These are phyloP conservation scores for Wickerhamiella lipophila DNA, from an alignment of 805 yeast genomes.

Conservation along the genomic window DNA sequence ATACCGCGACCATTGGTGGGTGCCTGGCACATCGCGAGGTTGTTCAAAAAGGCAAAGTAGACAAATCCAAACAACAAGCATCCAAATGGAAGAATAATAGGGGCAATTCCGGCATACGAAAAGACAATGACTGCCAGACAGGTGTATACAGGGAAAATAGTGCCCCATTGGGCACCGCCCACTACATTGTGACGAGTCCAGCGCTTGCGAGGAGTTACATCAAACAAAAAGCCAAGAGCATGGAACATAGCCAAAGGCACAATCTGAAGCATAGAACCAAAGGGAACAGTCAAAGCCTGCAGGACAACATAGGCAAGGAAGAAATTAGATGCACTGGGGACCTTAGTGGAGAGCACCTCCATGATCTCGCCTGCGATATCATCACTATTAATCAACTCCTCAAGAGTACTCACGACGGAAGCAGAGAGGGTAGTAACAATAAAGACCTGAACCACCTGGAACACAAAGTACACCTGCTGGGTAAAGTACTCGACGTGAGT, in stretches of 20 bases:
- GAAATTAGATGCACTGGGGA: constrained; percentile 86
- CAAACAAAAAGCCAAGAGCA: constrained; percentile 57
- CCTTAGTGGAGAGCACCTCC: constrained; percentile 54
- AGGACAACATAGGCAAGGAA: constrained; percentile 71
- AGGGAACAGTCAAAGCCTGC: constrained; percentile 66
- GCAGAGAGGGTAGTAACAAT: constrained; percentile 74
- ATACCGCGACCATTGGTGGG: constrained; percentile 65
- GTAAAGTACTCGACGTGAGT: constrained; percentile 70
- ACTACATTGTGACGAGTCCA: constrained; percentile 65
- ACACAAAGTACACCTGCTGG: constrained; percentile 80
- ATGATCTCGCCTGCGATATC: constrained; percentile 37
- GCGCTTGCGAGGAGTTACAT: constrained; percentile 81
- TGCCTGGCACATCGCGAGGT: constrained; percentile 58
- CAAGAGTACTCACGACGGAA: constrained; percentile 65
- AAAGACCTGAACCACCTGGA: constrained; percentile 83
- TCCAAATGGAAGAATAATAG: constrained; percentile 67
- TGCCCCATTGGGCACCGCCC: constrained; percentile 66
- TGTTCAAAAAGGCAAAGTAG: constrained; percentile 69
- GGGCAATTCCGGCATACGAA: constrained; percentile 73
- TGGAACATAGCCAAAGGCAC: constrained; percentile 61
- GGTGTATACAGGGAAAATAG: constrained; percentile 65
- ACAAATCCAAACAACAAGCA: constrained; percentile 55
- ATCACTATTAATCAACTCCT: constrained; percentile 62
- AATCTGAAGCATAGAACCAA: constrained; percentile 65
- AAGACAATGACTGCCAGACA: constrained; percentile 60